A percentile compares a stretch with the other conserved stretches of the same genome.
phyloP scores from a whole-genome alignment of 2,329 filamentous ascomycete species.

The Paecilomyces sp. region DNA sequence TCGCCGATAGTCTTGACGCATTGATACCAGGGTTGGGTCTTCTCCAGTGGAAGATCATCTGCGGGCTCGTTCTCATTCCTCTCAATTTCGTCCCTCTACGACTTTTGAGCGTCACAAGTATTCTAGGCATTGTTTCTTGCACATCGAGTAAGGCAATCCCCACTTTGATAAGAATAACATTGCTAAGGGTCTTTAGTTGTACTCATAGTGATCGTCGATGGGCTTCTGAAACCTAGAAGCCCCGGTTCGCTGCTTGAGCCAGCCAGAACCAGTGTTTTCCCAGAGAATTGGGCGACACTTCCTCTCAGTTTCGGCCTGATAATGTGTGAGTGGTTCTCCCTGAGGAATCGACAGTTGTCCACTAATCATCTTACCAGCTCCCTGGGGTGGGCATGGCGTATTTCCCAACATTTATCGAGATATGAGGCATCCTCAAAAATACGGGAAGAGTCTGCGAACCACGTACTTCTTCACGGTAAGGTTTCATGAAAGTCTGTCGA shows the following conservation, averaged over 20 bases:
- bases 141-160: slow-evolving; percentile 65
- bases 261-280: slow-evolving; percentile 72
- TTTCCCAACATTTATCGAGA: slow-evolving; percentile 82
- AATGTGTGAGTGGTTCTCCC: slow-evolving; percentile 51
- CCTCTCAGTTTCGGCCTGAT: slow-evolving; percentile 84
- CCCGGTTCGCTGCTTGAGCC: slow-evolving; percentile 82
- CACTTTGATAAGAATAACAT: neutral
- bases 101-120: slow-evolving; percentile 79
- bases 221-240: slow-evolving; percentile 68
- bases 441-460: slow-evolving; percentile 63
- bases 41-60: slow-evolving; percentile 76
- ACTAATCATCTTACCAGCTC: slow-evolving; percentile 31
- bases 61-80: slow-evolving; percentile 69
- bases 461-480: slow-evolving; percentile 80
- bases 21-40: slow-evolving; percentile 65
- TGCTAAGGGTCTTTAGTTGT: slow-evolving; percentile 55
- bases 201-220: slow-evolving; percentile 75
- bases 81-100: slow-evolving; percentile 79
- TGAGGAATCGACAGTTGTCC: neutral
- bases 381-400: slow-evolving; percentile 63
- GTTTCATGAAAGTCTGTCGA: slow-evolving; percentile 2
- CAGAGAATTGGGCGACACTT: slow-evolving; percentile 76
- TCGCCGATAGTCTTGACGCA: slow-evolving; percentile 78
- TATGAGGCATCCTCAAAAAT: slow-evolving; percentile 78
- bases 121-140: slow-evolving; percentile 86